A percentile compares a stretch with the other conserved stretches of the same genome.
Conservation (phyloP, 805 yeast genomes). For the Metschnikowia drakensbergensis region DNA sequence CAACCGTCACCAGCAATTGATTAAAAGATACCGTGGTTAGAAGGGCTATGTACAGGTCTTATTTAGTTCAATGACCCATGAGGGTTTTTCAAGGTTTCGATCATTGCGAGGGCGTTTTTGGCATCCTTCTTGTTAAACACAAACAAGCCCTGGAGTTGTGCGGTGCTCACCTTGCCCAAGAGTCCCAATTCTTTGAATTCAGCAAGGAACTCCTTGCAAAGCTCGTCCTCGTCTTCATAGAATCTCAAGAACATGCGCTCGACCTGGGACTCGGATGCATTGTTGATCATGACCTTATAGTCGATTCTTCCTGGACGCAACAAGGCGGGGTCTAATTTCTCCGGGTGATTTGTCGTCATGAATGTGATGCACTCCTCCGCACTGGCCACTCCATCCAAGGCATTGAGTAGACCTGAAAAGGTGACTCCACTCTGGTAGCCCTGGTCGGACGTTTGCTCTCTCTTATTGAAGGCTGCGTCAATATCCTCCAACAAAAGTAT, state of each 20-base stretch:
- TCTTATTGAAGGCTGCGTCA: slow-evolving; percentile 89
- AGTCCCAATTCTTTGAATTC: slow-evolving; percentile 43
- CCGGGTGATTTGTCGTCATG: slow-evolving; percentile 98
- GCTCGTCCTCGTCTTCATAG: slow-evolving; percentile 58
- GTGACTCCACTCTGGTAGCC: slow-evolving; percentile 89
- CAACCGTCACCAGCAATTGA: slow-evolving; percentile 28
- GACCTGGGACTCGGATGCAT: slow-evolving; percentile 83
- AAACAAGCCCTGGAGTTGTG: slow-evolving; percentile 92
- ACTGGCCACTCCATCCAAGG: slow-evolving; percentile 95
- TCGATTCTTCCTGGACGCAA: slow-evolving; percentile 95
- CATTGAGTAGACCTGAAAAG: slow-evolving; percentile 88
- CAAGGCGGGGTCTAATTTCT: slow-evolving; percentile 85
- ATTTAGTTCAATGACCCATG: slow-evolving; percentile 12
- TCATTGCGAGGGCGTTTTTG: slow-evolving; percentile 64
- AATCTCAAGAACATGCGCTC: slow-evolving; percentile 82
- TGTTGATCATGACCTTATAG: slow-evolving; percentile 72
- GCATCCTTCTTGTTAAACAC: slow-evolving; percentile 89
- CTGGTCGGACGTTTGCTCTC: slow-evolving; percentile 70
- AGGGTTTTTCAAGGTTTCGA: slow-evolving; percentile 41
- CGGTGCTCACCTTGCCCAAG: slow-evolving; percentile 66
- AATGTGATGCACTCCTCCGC: slow-evolving; percentile 95
- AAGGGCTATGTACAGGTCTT: neutral
- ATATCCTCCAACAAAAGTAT: slow-evolving; percentile 85
- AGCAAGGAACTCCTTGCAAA: slow-evolving; percentile 49
- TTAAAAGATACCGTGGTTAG: slow-evolving; percentile 37